Percentiles rank a stretch among this genome's conserved stretches.
Conservation (phyloP, 2,329 filamentous ascomycete genomes). For the Cytospora schulzeri region DNA sequence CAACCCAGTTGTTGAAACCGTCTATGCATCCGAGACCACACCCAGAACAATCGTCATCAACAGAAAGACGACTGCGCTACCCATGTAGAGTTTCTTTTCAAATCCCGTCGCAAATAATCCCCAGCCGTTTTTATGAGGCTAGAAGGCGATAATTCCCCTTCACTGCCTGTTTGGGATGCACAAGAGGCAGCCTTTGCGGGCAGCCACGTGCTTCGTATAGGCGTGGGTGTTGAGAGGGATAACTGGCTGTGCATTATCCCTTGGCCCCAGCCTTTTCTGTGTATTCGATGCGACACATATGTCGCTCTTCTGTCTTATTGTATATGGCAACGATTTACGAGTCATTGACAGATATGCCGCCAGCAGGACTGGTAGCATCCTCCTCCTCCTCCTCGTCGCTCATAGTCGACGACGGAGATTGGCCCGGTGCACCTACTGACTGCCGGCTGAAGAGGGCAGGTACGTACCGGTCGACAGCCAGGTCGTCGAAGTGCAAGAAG, state of each 20-base stretch:
- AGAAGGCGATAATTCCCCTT: not conserved
- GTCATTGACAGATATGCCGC: not conserved
- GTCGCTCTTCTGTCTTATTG: not conserved
- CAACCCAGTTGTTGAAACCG: not conserved
- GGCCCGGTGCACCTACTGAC: not conserved
- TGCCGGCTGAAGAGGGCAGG: not conserved
- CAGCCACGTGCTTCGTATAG: not conserved
- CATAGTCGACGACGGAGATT: not conserved
- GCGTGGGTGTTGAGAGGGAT: not conserved
- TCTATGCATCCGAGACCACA: not conserved
- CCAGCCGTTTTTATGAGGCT: not conserved
- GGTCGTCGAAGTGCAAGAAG: constrained; percentile 30
- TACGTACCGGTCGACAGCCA: constrained; percentile 21
- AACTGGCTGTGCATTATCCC: not conserved
- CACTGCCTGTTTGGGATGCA: not conserved
- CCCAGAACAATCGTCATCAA: not conserved
- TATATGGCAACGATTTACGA: not conserved
- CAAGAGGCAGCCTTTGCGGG: not conserved
- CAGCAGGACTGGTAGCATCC: not conserved
- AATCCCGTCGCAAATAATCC: not conserved
- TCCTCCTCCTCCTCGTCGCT: constrained; percentile 13
- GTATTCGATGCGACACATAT: not conserved
- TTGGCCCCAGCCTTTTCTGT: not conserved
- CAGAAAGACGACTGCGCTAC: not conserved
- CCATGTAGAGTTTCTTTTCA: not conserved